These are phyloP conservation scores for Melastoma malabathricum DNA, from an alignment of 345 rosid genomes.

Conservation along the genomic window DNA sequence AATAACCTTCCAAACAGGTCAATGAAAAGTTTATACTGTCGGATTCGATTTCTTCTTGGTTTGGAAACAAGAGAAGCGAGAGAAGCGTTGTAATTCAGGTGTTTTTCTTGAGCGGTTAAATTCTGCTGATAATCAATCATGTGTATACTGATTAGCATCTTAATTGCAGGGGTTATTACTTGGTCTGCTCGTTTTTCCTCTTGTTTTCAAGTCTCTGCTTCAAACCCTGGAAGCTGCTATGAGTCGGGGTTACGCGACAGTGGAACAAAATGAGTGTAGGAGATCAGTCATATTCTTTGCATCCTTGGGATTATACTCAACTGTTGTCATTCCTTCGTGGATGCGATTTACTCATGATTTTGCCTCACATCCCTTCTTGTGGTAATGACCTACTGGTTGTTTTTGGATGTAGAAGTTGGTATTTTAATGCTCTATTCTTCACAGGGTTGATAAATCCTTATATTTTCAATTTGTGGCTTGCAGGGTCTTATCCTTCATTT, in stretches of 20 bases:
- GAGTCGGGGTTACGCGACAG: slow-evolving; percentile 13
- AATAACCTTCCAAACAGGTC: slow-evolving; percentile 21
- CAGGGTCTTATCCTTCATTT: slow-evolving; percentile 70
- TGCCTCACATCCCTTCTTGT: slow-evolving; percentile 59
- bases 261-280: slow-evolving; percentile 22
- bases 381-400: slow-evolving; percentile 29
- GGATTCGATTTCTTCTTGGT: slow-evolving; percentile 32
- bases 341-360: slow-evolving; percentile 73
- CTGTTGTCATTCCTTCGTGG: slow-evolving; percentile 55
- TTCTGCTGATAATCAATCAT: slow-evolving; percentile 1
- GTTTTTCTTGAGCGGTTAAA: neutral
- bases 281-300: slow-evolving; percentile 43
- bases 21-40: slow-evolving; percentile 25
- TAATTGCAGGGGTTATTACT: slow-evolving; percentile 57
- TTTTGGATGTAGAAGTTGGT: no score
- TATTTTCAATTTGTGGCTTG: neutral
- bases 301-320: slow-evolving; percentile 36
- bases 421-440: no score
- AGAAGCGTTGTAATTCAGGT: slow-evolving; percentile 74
- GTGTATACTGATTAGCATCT: slow-evolving; percentile 7
- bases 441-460: no score
- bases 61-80: slow-evolving; percentile 60
- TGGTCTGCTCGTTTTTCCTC: slow-evolving; percentile 68
- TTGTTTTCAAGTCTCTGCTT: slow-evolving; percentile 37
- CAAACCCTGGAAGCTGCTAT: slow-evolving; percentile 16